Percentiles rank a stretch among this genome's conserved stretches.
phyloP scores from a whole-genome alignment of 1,284 basidiomycete species.

The Ganoderma meredithae region DNA sequence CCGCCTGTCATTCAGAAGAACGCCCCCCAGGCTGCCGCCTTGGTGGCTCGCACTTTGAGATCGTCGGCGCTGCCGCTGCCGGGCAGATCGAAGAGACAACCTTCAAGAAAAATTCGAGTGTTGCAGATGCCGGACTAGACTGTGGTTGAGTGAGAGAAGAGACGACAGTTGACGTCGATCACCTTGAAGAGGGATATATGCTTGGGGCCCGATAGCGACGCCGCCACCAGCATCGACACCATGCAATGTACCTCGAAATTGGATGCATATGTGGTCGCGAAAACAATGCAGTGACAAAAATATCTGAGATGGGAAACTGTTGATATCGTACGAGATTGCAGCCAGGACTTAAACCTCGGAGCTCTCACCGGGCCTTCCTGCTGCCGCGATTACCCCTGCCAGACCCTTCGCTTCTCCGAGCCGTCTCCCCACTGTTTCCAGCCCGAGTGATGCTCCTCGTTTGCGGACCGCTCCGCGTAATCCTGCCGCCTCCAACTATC shows the following conservation, averaged over 20 bases:
- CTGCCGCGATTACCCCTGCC: neutral
- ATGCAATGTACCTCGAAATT: no score
- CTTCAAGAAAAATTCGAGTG: neutral
- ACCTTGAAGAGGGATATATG: slow-evolving; percentile 16
- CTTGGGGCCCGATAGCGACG: neutral
- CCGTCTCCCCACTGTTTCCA: neutral
- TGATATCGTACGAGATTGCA: neutral
- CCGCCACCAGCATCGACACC: no score
- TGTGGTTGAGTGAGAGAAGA: slow-evolving; percentile 26
- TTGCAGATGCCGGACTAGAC: slow-evolving; percentile 8
- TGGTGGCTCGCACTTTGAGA: neutral
- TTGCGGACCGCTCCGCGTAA: neutral
- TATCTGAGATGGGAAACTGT: no score
- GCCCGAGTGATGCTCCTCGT: neutral
- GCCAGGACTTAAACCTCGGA: neutral
- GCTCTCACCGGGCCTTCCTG: neutral
- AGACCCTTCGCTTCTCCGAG: neutral
- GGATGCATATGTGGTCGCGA: no score
- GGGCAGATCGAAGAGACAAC: neutral
- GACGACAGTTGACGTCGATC: slow-evolving; percentile 19
- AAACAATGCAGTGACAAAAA: no score
- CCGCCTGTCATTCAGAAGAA: no score
- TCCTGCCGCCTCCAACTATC: neutral
- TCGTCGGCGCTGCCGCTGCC: neutral
- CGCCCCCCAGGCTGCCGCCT: no score